A percentile compares a stretch with the other conserved stretches of the same genome.
Evolutionary conservation across 805 yeast genomes (phyloP).

Genomic region (Yamadazyma sp.): DNA sequence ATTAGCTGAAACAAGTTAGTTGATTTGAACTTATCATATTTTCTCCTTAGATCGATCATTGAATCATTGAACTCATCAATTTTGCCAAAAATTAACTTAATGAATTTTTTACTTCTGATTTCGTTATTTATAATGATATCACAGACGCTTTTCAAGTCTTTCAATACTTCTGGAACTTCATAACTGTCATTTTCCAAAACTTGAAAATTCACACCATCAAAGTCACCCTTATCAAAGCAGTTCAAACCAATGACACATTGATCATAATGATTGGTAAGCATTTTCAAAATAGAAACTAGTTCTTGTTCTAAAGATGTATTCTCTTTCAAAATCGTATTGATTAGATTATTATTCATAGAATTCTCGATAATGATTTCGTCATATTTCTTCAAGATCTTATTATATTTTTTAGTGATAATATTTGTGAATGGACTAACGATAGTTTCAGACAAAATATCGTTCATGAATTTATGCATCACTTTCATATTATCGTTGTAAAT

Average conservation of each 20-base stretch:
- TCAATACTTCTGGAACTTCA: slow-evolving; percentile 57
- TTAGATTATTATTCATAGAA: slow-evolving; percentile 16
- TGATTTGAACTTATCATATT: slow-evolving; percentile 21
- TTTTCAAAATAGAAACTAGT: slow-evolving; percentile 63
- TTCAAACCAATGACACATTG: slow-evolving; percentile 57
- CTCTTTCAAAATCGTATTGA: slow-evolving; percentile 31
- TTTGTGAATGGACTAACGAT: slow-evolving; percentile 14
- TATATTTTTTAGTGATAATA: slow-evolving; percentile 14
- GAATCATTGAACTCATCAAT: slow-evolving; percentile 16
- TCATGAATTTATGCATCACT: slow-evolving; percentile 17
- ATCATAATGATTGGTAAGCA: slow-evolving; percentile 80
- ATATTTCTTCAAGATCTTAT: slow-evolving; percentile 14
- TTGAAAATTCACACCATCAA: slow-evolving; percentile 29
- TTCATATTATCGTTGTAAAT: slow-evolving; percentile 24
- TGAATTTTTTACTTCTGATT: slow-evolving; percentile 24
- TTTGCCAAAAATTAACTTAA: slow-evolving; percentile 13
- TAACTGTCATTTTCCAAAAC: slow-evolving; percentile 51
- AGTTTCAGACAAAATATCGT: slow-evolving; percentile 15
- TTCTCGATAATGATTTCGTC: slow-evolving; percentile 18
- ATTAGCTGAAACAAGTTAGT: slow-evolving; percentile 23
- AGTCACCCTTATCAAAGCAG: slow-evolving; percentile 21
- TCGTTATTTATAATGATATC: slow-evolving; percentile 36
- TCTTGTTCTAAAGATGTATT: slow-evolving; percentile 59
- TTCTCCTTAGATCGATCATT: slow-evolving; percentile 9
- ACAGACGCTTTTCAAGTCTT: slow-evolving; percentile 39